Percentiles rank a stretch among this genome's conserved stretches.
phyloP scores from a whole-genome alignment of 164 flowering plant species.

The Taxillus chinensis region DNA sequence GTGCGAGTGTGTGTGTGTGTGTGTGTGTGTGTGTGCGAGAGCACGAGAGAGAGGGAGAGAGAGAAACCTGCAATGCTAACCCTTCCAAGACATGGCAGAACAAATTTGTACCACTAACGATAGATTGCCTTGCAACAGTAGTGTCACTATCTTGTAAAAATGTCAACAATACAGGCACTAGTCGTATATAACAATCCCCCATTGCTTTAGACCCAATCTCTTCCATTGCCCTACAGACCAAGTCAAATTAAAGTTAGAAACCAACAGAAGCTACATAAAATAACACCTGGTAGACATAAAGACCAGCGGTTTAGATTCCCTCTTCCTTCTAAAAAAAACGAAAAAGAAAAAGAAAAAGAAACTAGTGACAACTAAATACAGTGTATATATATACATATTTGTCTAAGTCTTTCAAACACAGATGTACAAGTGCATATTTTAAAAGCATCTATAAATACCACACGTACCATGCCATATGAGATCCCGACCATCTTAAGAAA shows the following conservation, averaged over 20 bases:
- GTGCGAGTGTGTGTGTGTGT: no score
- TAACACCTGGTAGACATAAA: not conserved
- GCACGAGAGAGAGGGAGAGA: constrained; percentile 1
- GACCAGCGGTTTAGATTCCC: no score
- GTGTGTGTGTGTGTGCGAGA: not conserved
- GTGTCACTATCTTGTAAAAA: constrained; percentile 48
- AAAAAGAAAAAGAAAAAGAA: no score
- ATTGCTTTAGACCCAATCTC: constrained; percentile 49
- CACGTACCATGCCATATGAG: no score
- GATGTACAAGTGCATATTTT: no score
- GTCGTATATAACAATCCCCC: constrained; percentile 38
- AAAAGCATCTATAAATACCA: no score
- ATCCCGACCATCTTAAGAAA: no score
- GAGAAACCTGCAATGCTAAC: constrained; percentile 65
- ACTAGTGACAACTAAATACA: no score
- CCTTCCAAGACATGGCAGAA: constrained; percentile 52
- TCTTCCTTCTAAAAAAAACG: no score
- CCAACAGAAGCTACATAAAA: not conserved
- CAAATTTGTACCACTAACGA: constrained; percentile 50
- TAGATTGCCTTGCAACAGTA: constrained; percentile 54
- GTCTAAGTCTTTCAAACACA: no score
- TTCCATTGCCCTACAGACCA: constrained; percentile 57
- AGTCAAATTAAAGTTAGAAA: not conserved
- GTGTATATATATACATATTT: no score
- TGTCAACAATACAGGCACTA: constrained; percentile 47